phyloP scores from a whole-genome alignment of 2,329 filamentous ascomycete genomes.

The Arthrobotrys sphaeroides region DNA sequence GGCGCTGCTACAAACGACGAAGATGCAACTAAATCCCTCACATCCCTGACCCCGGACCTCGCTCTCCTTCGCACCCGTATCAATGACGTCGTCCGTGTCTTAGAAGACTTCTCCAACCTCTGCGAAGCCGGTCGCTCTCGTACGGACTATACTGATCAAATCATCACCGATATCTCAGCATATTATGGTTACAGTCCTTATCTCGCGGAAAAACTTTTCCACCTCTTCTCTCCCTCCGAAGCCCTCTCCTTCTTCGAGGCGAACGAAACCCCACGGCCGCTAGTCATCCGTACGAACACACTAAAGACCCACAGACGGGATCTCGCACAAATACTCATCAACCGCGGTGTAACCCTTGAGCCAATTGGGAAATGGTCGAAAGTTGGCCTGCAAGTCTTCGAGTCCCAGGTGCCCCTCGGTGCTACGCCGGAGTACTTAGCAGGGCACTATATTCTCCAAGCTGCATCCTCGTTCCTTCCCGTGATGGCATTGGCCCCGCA shows the following conservation, averaged over 20 bases:
- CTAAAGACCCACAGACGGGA: conserved; percentile 79
- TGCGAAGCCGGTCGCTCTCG: conserved; percentile 82
- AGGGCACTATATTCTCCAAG: conserved; percentile 97
- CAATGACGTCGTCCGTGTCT: conserved; percentile 88
- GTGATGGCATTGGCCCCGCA: conserved; percentile 97
- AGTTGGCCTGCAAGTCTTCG: conserved; percentile 95
- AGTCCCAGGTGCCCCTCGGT: conserved; percentile 84
- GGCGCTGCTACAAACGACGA: conserved; percentile 71
- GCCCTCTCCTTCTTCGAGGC: conserved; percentile 99
- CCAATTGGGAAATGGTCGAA: conserved; percentile 99
- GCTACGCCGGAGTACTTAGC: conserved; percentile 97
- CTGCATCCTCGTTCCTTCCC: conserved; percentile 93
- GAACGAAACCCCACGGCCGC: conserved; percentile 91
- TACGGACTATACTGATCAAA: conserved; percentile 84
- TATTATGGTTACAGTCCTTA: conserved; percentile 97
- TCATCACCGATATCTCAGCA: conserved; percentile 89
- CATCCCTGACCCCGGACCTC: conserved; percentile 83
- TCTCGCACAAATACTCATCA: conserved; percentile 91
- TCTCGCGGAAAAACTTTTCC: conserved; percentile 94
- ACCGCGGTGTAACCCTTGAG: conserved; percentile 93
- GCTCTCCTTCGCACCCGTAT: conserved; percentile 88
- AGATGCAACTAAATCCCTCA: conserved; percentile 67
- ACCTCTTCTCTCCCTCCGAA: conserved; percentile 89
- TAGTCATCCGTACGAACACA: conserved; percentile 97
- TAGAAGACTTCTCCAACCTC: conserved; percentile 86